Conservation (phyloP, 2,329 filamentous ascomycete genomes). For the Aspergillus viridinutans region DNA sequence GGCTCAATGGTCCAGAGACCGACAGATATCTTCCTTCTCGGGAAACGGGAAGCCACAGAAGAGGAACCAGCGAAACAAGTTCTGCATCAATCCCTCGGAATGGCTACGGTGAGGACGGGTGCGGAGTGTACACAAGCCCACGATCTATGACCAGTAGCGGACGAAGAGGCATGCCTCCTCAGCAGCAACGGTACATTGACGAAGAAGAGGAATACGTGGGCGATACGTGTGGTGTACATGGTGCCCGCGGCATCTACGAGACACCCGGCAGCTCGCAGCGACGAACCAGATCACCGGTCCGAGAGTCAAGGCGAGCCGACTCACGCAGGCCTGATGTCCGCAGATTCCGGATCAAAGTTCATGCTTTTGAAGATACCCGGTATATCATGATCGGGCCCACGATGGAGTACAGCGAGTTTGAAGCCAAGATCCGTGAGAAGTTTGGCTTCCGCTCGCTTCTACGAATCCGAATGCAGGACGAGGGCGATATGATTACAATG, state of each 20-base stretch:
- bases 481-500: conserved; percentile 93
- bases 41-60: conserved; percentile 27
- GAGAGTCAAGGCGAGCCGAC: conserved; percentile 24
- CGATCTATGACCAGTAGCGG: conserved; percentile 40
- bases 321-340: conserved; percentile 59
- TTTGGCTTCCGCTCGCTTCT: conserved; percentile 63
- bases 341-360: conserved; percentile 87
- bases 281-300: conserved; percentile 27
- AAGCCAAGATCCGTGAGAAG: conserved; percentile 77
- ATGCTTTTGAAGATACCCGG: conserved; percentile 77
- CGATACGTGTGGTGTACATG: conserved; percentile 63
- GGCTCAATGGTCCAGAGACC: conserved; percentile 23
- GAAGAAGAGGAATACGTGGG: conserved; percentile 76
- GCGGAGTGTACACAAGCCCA: conserved; percentile 66
- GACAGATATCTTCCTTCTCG: conserved; percentile 25
- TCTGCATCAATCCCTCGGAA: conserved; percentile 24
- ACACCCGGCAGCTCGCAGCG: conserved; percentile 55
- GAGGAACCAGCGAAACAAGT: conserved; percentile 29
- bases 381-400: conserved; percentile 80
- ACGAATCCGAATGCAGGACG: conserved; percentile 86
- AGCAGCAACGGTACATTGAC: conserved; percentile 64
- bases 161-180: conserved; percentile 28
- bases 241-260: conserved; percentile 71
- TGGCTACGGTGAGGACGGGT: conserved; percentile 44
- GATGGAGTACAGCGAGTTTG: conserved; percentile 72